phyloP scores from a whole-genome alignment of 2,329 filamentous ascomycete genomes.

The Trichophyton schoenleinii region DNA sequence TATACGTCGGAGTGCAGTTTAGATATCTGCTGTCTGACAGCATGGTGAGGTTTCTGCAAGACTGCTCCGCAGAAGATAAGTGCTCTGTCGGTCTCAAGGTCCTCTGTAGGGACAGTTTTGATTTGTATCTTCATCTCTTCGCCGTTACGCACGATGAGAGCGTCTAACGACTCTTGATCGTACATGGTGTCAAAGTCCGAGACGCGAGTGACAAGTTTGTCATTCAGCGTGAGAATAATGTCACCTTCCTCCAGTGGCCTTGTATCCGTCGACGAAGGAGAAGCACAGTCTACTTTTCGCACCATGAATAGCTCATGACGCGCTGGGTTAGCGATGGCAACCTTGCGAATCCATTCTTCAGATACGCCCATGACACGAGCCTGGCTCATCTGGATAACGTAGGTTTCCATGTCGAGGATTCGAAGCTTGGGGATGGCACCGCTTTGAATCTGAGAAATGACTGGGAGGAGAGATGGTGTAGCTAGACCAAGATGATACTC shows the following conservation, averaged over 20 bases:
- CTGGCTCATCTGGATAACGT: constrained; percentile 92
- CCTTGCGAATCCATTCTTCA: constrained; percentile 88
- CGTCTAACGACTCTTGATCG: constrained; percentile 67
- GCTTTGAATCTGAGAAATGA: constrained; percentile 69
- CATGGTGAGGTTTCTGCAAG: constrained; percentile 85
- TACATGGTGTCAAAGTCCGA: constrained; percentile 96
- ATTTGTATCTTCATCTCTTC: constrained; percentile 65
- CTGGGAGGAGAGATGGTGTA: constrained; percentile 74
- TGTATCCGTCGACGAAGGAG: constrained; percentile 32
- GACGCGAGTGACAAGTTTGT: constrained; percentile 81
- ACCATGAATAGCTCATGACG: constrained; percentile 98
- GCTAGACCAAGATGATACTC: constrained; percentile 93
- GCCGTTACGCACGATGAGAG: constrained; percentile 74
- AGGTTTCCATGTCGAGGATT: constrained; percentile 87
- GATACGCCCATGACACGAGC: constrained; percentile 93
- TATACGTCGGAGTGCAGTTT: constrained; percentile 95
- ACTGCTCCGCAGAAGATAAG: constrained; percentile 93
- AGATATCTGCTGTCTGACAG: constrained; percentile 91
- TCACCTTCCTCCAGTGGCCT: constrained; percentile 74
- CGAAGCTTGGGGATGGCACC: constrained; percentile 69
- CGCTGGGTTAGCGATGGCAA: constrained; percentile 75
- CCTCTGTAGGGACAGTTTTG: constrained; percentile 73
- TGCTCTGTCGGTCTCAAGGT: constrained; percentile 83
- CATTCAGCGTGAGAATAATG: constrained; percentile 81
- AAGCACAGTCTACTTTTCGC: constrained; percentile 65